Evolutionary conservation across 2,329 filamentous ascomycete genomes (phyloP), one percentile per base, ranked within the genome.

Genomic region (Sphaerulina musiva): DNA sequence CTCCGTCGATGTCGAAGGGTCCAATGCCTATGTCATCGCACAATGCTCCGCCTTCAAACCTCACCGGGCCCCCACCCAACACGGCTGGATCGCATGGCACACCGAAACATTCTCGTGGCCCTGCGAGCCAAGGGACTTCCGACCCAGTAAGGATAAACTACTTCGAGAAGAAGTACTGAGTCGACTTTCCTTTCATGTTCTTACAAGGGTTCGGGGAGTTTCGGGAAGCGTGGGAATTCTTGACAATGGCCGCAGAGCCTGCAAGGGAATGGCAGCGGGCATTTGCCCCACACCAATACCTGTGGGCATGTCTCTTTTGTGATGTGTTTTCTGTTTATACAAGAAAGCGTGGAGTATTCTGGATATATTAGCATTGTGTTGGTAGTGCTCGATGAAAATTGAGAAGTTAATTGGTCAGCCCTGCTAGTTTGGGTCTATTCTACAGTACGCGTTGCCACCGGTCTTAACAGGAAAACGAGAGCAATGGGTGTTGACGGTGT

Each of bases 121-220:
- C 62, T 47, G 62, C 62, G 41, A 64, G 62, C 45, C 62, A 62
- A 57, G 59, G 62, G 51, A 34, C 46, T 49, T 56, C 47, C 31
- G 57, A 59, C 42, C 46, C 48, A 31, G 50, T 32, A 41, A 56
- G 49, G 54, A 29, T 29, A 1, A 29, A 29, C 26, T 29, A 29
- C 6, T 56, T 54, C 34, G 54, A 52, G 46, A 51, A 52, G 41
- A 51, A 56, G 47, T 58, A 58, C 38, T 58, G 55, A 57, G 32
- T 20, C 45, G 46, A 40, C 41, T 50, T 53, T 48, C 38, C 49
- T 55, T 51, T 49, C 47, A 47, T 53, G 54, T 51, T 47, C 48
- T 42, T 31, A 51, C 42, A n/a, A 41, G 41, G 54, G 50, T 14
- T 48, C 45, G 48, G 41, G 41, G 23, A 31, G 12, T 31, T 48